Evolutionary conservation across 169 alveolate species (phyloP).

Genomic region (Eimeria acervulina): DNA sequence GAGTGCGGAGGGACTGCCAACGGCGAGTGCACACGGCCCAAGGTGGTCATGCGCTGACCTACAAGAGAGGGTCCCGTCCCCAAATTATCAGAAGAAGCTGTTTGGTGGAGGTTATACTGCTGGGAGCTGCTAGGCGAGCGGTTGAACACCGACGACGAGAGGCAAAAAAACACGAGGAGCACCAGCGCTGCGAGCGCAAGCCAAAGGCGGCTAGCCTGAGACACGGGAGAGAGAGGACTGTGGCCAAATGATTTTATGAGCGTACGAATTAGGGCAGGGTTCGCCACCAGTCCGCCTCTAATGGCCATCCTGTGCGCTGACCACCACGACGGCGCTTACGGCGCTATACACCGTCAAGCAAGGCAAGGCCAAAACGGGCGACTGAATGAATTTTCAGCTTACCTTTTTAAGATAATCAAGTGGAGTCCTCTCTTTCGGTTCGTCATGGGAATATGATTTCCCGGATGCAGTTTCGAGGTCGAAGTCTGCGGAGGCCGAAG

Average conservation of each 20-base stretch:
- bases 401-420: constrained; percentile 36
- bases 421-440: not conserved
- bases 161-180: constrained; percentile 38
- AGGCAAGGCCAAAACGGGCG: not conserved
- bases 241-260: not conserved
- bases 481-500: constrained; percentile 40
- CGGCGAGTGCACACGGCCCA: not conserved
- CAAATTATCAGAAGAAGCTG: not conserved
- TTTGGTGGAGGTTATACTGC: not conserved
- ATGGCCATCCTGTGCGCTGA: not conserved
- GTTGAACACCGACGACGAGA: constrained; percentile 11
- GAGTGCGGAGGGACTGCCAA: not conserved
- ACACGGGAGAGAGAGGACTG: not conserved
- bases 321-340: not conserved
- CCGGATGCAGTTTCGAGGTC: constrained; percentile 62
- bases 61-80: not conserved
- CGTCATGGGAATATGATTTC: not conserved
- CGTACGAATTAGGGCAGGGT: not conserved
- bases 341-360: not conserved
- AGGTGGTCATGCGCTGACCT: not conserved
- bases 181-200: constrained; percentile 69
- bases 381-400: not conserved
- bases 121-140: not conserved
- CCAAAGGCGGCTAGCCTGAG: constrained; percentile 77
- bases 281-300: not conserved